Conservation (phyloP, 176 grass and related monocot species). For the Puccinellia tenuiflora region DNA sequence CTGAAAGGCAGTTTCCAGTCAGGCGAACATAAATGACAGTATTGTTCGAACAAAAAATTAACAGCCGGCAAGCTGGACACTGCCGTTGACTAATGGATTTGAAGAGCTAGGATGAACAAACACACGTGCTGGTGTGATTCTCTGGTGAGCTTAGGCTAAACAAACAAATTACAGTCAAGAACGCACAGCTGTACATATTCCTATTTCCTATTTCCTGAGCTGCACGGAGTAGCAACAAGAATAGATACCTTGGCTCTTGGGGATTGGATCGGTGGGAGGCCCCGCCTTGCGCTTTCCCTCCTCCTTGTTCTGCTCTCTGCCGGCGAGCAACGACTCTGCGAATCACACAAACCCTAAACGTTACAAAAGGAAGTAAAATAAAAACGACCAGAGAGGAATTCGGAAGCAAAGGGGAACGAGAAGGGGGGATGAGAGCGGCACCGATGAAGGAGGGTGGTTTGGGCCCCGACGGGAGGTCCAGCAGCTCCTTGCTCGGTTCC, state of each 20-base stretch:
- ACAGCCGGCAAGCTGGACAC: background rate
- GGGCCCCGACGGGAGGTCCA: slow-evolving; percentile 38
- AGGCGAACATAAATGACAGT: background rate
- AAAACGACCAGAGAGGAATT: background rate
- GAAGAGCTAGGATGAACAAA: background rate
- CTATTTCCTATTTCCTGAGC: background rate
- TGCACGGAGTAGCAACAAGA: background rate
- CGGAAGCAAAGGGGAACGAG: background rate
- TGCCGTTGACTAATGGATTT: background rate
- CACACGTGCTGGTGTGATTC: slow-evolving; percentile 3
- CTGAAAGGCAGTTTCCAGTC: too few relatives aligned
- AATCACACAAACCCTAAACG: background rate
- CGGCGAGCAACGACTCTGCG: slow-evolving; percentile 46
- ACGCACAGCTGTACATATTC: background rate
- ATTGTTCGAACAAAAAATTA: background rate
- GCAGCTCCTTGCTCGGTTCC: slow-evolving; percentile 54
- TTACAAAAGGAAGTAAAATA: background rate
- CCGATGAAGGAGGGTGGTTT: slow-evolving; percentile 43
- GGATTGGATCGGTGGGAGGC: slow-evolving; percentile 20
- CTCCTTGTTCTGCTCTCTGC: slow-evolving; percentile 9
- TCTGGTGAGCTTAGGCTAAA: background rate
- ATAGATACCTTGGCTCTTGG: slow-evolving; percentile 53
- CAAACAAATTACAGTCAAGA: background rate
- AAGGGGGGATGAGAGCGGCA: background rate
- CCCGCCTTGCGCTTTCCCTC: slow-evolving; percentile 16